Base-by-base conservation (phyloP, 2,329 filamentous ascomycete species). In the Monosporascus sp. region DNA sequence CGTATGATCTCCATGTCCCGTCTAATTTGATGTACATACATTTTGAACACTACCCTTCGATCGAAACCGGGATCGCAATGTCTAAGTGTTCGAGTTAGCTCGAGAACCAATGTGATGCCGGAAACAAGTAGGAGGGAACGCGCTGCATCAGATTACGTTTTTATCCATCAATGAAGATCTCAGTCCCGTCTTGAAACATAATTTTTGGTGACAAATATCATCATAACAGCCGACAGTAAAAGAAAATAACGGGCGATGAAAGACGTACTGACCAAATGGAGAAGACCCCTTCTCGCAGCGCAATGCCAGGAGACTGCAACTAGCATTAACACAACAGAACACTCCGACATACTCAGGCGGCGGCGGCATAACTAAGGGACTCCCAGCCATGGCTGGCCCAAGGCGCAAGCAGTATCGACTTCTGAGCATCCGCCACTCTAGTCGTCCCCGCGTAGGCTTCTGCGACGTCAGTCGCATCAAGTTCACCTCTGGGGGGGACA, bases 321-420 rank as follows among this genome's bases (percentile, higher is more conserved):
- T 14, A 14, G 9, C 39, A 43, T 14, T 3, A 43, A 46, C 7
- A 18, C 24, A 17, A n/a, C 8, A n/a, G 7, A 41, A 49, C 3
- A 41, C 7, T 7, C 43, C 17, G 52, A 57, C 48, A 47, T 47
- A 17, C 48, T 63, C 54, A 66, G 22, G 57, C 62, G 27, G 61
- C 61, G n/a, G 76, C 59, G 22, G 65, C 72, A 45, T 70, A 67
- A 1, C 63, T 71, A 61, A 89, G 64, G 2, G 76, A 78, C 52
- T 75, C 72, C 90, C 90, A 94, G 0, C 85, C 85, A 22, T 73
- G 73, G 44, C 59, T 68, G 53, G 73, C 76, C 92, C 93, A 97
- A 6, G 94, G 94, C 38, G 92, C 89, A 60, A 95, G 70, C 69
- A 94, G 80, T 46, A 91, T 80, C 6, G 88, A 87, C 58, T 81